Base-by-base conservation (phyloP, 768 basidiomycete genomes). In the Suillus paluster region DNA sequence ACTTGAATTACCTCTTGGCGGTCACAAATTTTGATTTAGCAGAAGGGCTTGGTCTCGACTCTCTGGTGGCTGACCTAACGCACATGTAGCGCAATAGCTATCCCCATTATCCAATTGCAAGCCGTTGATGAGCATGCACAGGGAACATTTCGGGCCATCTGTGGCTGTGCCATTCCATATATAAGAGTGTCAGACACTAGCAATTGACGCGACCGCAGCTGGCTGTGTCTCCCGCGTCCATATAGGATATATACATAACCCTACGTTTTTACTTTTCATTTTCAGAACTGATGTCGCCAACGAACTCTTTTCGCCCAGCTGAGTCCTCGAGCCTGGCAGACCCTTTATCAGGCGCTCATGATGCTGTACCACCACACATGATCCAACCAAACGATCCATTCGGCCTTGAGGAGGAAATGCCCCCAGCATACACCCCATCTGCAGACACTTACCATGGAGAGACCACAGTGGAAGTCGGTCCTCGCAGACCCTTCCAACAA, bases 401-500 rank as follows among this genome's bases (percentile, higher is more conserved):
- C 4, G 54, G 54, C 3, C 36, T 81, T 30, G 71, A 76, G 2
- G 87, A 87, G n/a, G 86, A 87, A 21, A 75, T 79, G 12, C 91
- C 90, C 1, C 91, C 91, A 1, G 85, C 90, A 1, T 93, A 92
- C 67, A 90, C 90, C 0, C 76, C 84, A 0, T 65, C 80, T 2
- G 83, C 90, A 4, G 81, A 87, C 52, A 52, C 78, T 19, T 65
- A 71, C 49, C 76, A 81, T 3, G 91, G 89, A 15, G 91, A 93
- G 69, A 74, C 79, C 1, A 85, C 88, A 0, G 63, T 92, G 2
- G 85, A 90, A 58, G 74, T 81, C 21, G 90, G 91, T 0, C 91
- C 90, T 0, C 59, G 74, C 5, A 68, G 89, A 14, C 88, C 90
- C 0, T 91, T 89, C 66, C 87, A 89, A 67, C 77, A 67, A 10